Evolutionary conservation across 2,329 filamentous ascomycete genomes (phyloP), one percentile per base, ranked within the genome.

Genomic region (Tympanopsis confertula): DNA sequence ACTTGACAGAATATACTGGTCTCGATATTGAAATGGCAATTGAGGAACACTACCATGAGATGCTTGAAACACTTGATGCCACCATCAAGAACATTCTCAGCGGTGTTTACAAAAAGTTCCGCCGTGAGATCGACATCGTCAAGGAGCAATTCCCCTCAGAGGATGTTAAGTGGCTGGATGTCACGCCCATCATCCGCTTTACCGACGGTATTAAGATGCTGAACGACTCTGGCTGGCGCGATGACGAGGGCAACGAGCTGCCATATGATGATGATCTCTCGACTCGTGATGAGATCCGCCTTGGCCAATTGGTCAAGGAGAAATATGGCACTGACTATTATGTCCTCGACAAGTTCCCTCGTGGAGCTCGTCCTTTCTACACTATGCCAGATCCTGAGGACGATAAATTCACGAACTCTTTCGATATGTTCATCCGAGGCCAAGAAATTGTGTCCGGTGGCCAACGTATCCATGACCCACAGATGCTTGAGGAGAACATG

Each of bases 1-100:
- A 95, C 56, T 68, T 95, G 67, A 94, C 88, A 0, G 88, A 95
- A 56, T 95, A 93, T 55, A 95, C 87, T 4, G 88, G 88, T 39
- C 68, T 95, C 20, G 88, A 95, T 68, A 59, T 95, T 14, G 88
- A 95, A 54, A 95, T 95, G 89, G 73, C 80, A 3, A 86, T 95
- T 44, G 81, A 87, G 36, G 77, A 84, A 48, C 81, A 93, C 56
- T 94, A 95, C 55, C 82, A 94, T 50, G 88, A 95, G 58, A 83
- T 88, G 37, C 71, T 95, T 20, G 68, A 77, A 26, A 68, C 84
- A 7, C 73, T 95, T 35, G 88, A 95, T 52, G 68, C 71, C 13
- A 80, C 84, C 42, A 78, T 95, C 56, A 94, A 94, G 64, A 66
- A 71, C 39, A 86, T 94, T 36, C 79, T 86, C 62, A 70, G 71